Base-by-base conservation (phyloP, 2,329 filamentous ascomycete species). In the Phialophora chinensis region DNA sequence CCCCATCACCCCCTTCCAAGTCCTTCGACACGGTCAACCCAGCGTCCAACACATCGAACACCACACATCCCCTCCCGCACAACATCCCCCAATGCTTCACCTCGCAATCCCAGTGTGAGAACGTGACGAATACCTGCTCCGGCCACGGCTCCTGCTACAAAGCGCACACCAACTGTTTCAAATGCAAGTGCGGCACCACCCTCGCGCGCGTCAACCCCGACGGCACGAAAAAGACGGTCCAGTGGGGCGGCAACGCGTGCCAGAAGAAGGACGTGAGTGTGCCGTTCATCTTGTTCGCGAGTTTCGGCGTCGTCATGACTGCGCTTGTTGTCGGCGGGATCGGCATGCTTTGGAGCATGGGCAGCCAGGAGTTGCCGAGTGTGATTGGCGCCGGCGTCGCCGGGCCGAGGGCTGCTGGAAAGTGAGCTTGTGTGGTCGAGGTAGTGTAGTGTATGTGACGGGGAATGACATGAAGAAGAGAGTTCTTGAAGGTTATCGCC, bases 341-440 rank as follows among this genome's bases (percentile, higher is more conserved):
- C 72, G 88, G 89, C 5, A 82, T 96, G 84, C 79, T 99, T 62
- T 95, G 90, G 79, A 89, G 83, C 69, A 91, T 98, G 74, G 95
- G 94, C 38, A 87, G 91, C 77, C 89, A 96, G 82, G 90, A 93
- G 79, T 83, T 98, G 70, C 95, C 95, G 0, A 93, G 93, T 73
- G 94, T 99, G 8, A 93, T 99, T 78, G 92, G 93, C n/a, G 95
- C 95, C 56, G 95, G 95, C 70, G 94, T 99, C 44, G 91, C 90
- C 71, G 87, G 88, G 66, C 84, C 88, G 38, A 55, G 29, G 31
- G 29, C 53, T 55, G 53, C n/a, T 23, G 53, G 53, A 25, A 55
- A 35, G 29, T 31, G 29, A 53, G 23, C 6, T 53, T 44, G 14
- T n/a, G 14, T n/a, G 14, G 3, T n/a, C 38, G 14, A 44, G 38